Evolutionary conservation across 2,329 filamentous ascomycete species (phyloP).

Genomic region (Alternaria sp.): DNA sequence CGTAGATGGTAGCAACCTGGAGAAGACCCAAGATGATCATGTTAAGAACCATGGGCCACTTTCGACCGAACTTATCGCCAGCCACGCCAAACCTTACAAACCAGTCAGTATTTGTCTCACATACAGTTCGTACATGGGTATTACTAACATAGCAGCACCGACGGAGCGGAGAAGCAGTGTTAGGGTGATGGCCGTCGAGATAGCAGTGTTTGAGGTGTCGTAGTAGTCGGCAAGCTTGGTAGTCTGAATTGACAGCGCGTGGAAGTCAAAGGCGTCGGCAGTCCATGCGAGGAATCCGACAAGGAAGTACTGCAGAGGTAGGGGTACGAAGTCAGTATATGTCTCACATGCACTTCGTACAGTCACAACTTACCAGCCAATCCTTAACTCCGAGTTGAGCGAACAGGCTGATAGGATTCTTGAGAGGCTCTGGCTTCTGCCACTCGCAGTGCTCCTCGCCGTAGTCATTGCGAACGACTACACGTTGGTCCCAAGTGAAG

Average conservation of each 20-base stretch:
- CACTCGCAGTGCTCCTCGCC: constrained; percentile 72
- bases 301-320: constrained; percentile 62
- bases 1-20: constrained; percentile 81
- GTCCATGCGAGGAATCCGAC: constrained; percentile 79
- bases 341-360: background rate
- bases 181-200: constrained; percentile 77
- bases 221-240: constrained; percentile 70
- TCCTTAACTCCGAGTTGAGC: constrained; percentile 67
- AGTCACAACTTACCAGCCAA: constrained; percentile 59
- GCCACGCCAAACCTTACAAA: constrained; percentile 68
- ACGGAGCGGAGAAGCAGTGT: constrained; percentile 77
- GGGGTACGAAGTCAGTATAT: background rate
- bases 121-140: background rate
- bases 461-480: constrained; percentile 68
- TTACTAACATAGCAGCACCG: constrained; percentile 65
- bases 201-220: constrained; percentile 67
- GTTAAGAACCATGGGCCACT: constrained; percentile 84
- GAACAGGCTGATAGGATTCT: constrained; percentile 74
- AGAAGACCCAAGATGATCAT: constrained; percentile 74
- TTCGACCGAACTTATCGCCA: constrained; percentile 79
- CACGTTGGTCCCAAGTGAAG: constrained; percentile 76
- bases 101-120: background rate
- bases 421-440: constrained; percentile 69
- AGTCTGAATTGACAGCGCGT: constrained; percentile 79
- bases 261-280: constrained; percentile 84